Conservation (phyloP, 148 eudicot species). For the Chenopodium berlandieri region DNA sequence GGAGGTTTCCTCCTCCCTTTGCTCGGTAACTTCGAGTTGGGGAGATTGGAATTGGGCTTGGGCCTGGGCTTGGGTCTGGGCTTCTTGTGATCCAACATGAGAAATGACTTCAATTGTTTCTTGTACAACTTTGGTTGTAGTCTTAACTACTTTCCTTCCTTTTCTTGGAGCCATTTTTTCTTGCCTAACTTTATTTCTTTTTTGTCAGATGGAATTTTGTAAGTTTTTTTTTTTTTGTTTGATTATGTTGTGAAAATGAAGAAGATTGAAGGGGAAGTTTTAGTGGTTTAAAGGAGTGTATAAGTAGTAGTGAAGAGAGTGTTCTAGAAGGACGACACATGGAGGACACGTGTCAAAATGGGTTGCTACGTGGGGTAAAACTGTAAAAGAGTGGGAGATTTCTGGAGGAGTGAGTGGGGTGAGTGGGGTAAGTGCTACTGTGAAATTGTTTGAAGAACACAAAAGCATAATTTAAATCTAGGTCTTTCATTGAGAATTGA, state of each 20-base stretch:
- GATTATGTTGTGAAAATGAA: conserved; percentile 4
- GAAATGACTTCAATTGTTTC: conserved; percentile 44
- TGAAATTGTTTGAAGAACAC: neutral
- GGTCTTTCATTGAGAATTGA: too few relatives aligned
- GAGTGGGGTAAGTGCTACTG: neutral
- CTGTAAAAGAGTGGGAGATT: conserved; percentile 20
- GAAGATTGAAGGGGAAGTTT: neutral
- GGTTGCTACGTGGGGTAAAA: conserved; percentile 48
- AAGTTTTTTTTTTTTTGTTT: conserved; percentile 22
- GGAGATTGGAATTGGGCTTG: neutral
- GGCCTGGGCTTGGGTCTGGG: conserved; percentile 1
- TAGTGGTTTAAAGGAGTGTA: neutral
- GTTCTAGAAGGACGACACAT: conserved; percentile 31
- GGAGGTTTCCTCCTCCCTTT: conserved; percentile 18
- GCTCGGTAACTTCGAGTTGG: neutral
- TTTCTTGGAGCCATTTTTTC: conserved; percentile 62
- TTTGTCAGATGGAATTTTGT: neutral
- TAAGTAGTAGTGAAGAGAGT: conserved; percentile 7
- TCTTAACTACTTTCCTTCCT: conserved; percentile 40
- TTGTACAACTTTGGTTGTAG: conserved; percentile 49
- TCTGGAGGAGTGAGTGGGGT: conserved; percentile 1
- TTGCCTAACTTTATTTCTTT: neutral
- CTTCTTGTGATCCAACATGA: conserved; percentile 23
- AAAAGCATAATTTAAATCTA: neutral
- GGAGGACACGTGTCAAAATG: conserved; percentile 29